These are phyloP conservation scores for Clitoria ternatea DNA, from an alignment of 306 rosid genomes.

Conservation along the genomic window DNA sequence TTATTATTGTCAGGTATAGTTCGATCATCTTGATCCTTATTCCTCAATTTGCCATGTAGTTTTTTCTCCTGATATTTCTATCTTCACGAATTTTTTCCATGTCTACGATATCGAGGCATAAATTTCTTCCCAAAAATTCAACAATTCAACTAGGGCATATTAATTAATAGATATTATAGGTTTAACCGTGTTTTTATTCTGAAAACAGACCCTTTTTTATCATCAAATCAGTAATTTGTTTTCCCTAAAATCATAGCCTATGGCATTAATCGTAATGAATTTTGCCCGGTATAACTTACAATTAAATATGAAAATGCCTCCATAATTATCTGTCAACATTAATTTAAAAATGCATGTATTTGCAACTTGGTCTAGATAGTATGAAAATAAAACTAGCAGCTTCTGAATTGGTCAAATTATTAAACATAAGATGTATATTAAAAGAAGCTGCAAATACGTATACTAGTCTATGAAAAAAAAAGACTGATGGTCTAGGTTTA, in stretches of 20 bases:
- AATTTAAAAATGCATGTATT: neutral
- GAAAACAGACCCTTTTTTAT: neutral
- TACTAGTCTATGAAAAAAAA: too few species aligned
- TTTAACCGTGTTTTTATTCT: neutral
- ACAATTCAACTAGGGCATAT: neutral
- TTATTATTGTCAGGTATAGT: neutral
- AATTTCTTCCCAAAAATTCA: neutral
- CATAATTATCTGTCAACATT: neutral
- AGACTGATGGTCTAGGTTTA: too few species aligned
- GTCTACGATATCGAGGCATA: neutral
- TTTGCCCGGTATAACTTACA: neutral
- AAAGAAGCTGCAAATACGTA: too few species aligned
- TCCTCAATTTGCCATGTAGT: too few species aligned
- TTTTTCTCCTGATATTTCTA: too few species aligned
- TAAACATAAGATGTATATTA: too few species aligned
- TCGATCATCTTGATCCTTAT: neutral
- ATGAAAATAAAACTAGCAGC: too few species aligned
- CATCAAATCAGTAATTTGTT: neutral
- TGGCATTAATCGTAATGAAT: neutral
- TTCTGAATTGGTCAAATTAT: too few species aligned
- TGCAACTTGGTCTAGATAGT: conserved; percentile 13
- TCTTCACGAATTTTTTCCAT: neutral
- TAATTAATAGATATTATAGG: neutral
- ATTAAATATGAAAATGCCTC: neutral
- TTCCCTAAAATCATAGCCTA: neutral